These are phyloP conservation scores for Astrothelium macrocarpum DNA, from an alignment of 495 filamentous ascomycete species.

Conservation along the genomic window DNA sequence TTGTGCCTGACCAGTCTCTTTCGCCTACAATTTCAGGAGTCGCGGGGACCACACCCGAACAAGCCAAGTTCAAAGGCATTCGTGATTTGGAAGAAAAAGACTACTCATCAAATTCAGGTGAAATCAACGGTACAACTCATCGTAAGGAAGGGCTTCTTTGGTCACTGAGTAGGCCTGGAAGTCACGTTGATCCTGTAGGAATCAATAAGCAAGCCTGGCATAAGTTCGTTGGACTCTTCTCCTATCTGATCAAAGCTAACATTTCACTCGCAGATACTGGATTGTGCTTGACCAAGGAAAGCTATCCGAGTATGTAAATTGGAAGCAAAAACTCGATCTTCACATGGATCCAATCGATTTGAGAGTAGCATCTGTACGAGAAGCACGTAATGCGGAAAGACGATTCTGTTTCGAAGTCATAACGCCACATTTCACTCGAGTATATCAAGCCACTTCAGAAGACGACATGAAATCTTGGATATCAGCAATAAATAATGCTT, in stretches of 20 bases:
- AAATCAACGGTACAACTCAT: constrained; percentile 42
- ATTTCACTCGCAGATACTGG: constrained; percentile 63
- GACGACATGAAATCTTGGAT: constrained; percentile 99
- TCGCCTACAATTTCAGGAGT: neutral
- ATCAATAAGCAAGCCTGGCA: constrained; percentile 98
- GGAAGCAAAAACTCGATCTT: constrained; percentile 93
- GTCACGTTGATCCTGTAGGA: constrained; percentile 87
- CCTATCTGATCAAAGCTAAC: neutral
- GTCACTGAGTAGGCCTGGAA: constrained; percentile 86
- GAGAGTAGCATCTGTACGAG: constrained; percentile 90
- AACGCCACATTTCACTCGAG: constrained; percentile 89
- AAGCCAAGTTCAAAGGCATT: constrained; percentile 75
- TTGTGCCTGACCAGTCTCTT: neutral
- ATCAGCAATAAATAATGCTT: constrained; percentile 87
- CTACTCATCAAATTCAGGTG: constrained; percentile 33
- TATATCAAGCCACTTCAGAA: constrained; percentile 95
- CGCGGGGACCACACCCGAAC: constrained; percentile 30
- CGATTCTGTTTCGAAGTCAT: constrained; percentile 99
- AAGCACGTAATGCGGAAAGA: constrained; percentile 86
- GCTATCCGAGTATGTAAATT: constrained; percentile 96
- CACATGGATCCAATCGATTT: constrained; percentile 99
- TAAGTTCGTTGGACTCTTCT: constrained; percentile 58
- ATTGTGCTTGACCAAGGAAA: constrained; percentile 95
- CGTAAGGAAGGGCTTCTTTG: constrained; percentile 90
- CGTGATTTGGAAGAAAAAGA: constrained; percentile 82